Conservation (phyloP, 345 rosid genomes). For the Psidium friedrichsthalianum region DNA sequence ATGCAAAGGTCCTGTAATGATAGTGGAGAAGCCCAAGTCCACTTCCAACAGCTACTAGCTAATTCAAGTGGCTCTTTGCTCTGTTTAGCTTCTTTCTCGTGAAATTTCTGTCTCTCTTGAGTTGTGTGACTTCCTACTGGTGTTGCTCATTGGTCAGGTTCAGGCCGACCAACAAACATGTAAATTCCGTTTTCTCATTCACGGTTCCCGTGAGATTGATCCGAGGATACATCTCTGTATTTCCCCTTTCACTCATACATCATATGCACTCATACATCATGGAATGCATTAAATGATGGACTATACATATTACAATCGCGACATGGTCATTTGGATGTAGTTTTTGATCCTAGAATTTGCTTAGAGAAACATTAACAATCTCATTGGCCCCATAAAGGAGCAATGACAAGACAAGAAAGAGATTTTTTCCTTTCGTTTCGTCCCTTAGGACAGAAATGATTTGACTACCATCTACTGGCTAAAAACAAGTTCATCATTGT, state of each 20-base stretch:
- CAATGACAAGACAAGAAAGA: not conserved
- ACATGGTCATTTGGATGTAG: not conserved
- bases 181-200: not conserved
- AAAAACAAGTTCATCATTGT: not conserved
- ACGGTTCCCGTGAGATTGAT: not conserved
- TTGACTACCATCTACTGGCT: accelerated
- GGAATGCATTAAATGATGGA: not conserved
- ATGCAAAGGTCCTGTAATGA: slow-evolving; percentile 51
- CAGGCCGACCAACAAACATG: not conserved
- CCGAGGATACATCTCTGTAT: too few relatives aligned
- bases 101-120: not conserved
- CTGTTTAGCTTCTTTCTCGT: not conserved
- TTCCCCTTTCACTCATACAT: not conserved
- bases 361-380: not conserved
- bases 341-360: not conserved
- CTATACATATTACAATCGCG: not conserved
- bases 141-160: not conserved
- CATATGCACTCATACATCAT: not conserved
- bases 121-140: not conserved
- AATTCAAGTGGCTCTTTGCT: not conserved
- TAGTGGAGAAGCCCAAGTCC: slow-evolving; percentile 48
- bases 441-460: not conserved
- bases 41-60: not conserved
- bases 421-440: not conserved
- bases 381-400: not conserved